phyloP scores from a whole-genome alignment of 768 basidiomycete species.

The Suillus weaverae region DNA sequence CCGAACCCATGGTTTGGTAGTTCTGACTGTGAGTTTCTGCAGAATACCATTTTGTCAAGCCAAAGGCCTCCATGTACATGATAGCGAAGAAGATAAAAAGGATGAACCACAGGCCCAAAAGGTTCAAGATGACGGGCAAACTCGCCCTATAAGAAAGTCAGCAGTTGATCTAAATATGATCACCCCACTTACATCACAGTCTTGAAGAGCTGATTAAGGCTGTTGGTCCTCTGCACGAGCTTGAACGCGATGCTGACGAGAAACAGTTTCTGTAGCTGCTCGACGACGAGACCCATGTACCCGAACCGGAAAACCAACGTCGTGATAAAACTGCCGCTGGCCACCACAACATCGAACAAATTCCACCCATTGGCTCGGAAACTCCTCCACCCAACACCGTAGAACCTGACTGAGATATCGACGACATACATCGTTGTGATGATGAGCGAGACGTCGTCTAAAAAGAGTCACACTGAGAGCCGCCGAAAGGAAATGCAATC shows the following conservation, averaged over 20 bases:
- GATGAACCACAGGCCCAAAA: constrained; percentile 86
- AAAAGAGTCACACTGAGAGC: constrained; percentile 10
- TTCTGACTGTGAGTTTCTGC: constrained; percentile 71
- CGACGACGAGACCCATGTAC: constrained; percentile 46
- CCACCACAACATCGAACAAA: constrained; percentile 80
- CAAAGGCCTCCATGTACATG: constrained; percentile 86
- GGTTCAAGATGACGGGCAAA: constrained; percentile 79
- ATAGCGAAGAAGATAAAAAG: constrained; percentile 92
- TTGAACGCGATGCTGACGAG: constrained; percentile 93
- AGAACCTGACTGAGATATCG: constrained; percentile 76
- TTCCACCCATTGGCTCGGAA: constrained; percentile 96
- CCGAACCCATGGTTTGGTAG: constrained; percentile 74
- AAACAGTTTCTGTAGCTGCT: constrained; percentile 87
- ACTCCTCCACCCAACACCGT: constrained; percentile 80
- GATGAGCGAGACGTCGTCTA: constrained; percentile 76
- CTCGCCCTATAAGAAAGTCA: constrained; percentile 57
- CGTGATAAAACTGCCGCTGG: constrained; percentile 80
- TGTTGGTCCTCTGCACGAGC: constrained; percentile 84
- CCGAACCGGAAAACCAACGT: constrained; percentile 69
- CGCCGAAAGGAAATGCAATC: constrained; percentile 7
- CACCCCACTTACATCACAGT: constrained; percentile 75
- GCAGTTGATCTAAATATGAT: background rate
- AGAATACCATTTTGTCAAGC: constrained; percentile 81
- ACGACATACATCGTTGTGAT: constrained; percentile 71
- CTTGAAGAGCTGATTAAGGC: constrained; percentile 94